Conservation (phyloP, 2,329 filamentous ascomycete genomes). For the Westerdykella ornata region DNA sequence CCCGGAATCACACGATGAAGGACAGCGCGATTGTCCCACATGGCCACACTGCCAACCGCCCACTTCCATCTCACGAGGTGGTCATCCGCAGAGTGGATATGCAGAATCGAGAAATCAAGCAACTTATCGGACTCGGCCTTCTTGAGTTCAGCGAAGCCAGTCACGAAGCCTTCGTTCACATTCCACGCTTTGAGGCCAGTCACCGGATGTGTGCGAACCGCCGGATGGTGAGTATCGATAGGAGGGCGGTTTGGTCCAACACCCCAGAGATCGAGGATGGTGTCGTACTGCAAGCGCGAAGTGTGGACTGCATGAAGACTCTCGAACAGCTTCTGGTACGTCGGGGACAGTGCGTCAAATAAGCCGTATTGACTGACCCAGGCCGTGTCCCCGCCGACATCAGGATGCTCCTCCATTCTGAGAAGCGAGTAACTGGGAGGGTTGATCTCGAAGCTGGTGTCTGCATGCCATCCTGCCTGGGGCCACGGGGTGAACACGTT, state of each 20-base stretch:
- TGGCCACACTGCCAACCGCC: slow-evolving; percentile 8
- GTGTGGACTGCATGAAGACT: slow-evolving; percentile 5
- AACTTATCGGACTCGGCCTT: slow-evolving; percentile 38
- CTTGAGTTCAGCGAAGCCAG: slow-evolving; percentile 46
- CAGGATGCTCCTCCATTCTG: slow-evolving; percentile 11
- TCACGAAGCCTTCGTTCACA: slow-evolving; percentile 39
- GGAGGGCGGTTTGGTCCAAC: slow-evolving; percentile 25
- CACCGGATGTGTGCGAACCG: slow-evolving; percentile 46
- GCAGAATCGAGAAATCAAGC: slow-evolving; percentile 6
- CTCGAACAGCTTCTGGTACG: slow-evolving; percentile 7
- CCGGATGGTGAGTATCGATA: slow-evolving; percentile 46
- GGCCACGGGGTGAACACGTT: slow-evolving; percentile 7
- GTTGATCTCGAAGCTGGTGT: slow-evolving; percentile 8
- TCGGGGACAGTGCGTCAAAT: slow-evolving; percentile 9
- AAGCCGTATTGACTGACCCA: slow-evolving; percentile 12
- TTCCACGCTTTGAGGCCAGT: slow-evolving; percentile 43
- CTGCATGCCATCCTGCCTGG: slow-evolving; percentile 5
- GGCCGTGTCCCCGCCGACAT: slow-evolving; percentile 4
- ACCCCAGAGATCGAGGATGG: slow-evolving; percentile 11
- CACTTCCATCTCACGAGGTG: slow-evolving; percentile 9
- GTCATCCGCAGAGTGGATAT: slow-evolving; percentile 9
- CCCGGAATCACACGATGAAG: slow-evolving; percentile 5
- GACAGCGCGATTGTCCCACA: slow-evolving; percentile 12
- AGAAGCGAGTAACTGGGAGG: slow-evolving; percentile 9
- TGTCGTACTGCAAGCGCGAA: slow-evolving; percentile 8